Evolutionary conservation across 805 yeast species (phyloP), one percentile per base, ranked within the genome.

Genomic region (Saturnispora dispora): DNA sequence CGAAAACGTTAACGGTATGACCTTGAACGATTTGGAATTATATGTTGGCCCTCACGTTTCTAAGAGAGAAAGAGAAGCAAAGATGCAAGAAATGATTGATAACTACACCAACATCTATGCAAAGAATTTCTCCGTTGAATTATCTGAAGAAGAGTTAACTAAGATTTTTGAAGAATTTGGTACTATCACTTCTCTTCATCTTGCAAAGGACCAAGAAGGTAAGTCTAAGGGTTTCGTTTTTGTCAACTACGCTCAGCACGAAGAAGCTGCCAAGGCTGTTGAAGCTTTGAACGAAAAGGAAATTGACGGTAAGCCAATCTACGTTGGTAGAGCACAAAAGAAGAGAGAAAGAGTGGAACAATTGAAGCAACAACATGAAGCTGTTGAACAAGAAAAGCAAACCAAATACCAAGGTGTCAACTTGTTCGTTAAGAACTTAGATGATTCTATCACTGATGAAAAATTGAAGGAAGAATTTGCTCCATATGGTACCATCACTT

Each of bases 241-340:
- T 69, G 88, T 93, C 64, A 89, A 93, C 82, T 93, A 68, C 64
- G 96, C 82, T 71, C 68, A 73, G 62, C 99, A 91, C 72, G 89
- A 85, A 65, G 78, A 82, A 61, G 99, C 99, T 60, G 81, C 77
- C 62, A 81, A 81, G 74, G 96, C 98, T 55, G 95, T 91, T 61
- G 97, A 88, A 50, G 93, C 77, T 65, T 81, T 91, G 70, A 87
- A 93, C 75, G 96, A 85, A 69, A 75, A 71, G 62, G 98, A 93
- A 68, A 71, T 84, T 70, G 82, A 81, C 64, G 95, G 93, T 65
- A 88, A 87, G 76, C 80, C 76, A 71, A 74, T 93, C 59, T 93
- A 82, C 71, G 99, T 91, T 65, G 96, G 97, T 65, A 88, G 99
- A 75, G 99, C 99, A 62, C 99, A 93, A 79, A 91, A 89, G 89